phyloP scores from a whole-genome alignment of 140 eudicot species.

The Cichorium intybus region DNA sequence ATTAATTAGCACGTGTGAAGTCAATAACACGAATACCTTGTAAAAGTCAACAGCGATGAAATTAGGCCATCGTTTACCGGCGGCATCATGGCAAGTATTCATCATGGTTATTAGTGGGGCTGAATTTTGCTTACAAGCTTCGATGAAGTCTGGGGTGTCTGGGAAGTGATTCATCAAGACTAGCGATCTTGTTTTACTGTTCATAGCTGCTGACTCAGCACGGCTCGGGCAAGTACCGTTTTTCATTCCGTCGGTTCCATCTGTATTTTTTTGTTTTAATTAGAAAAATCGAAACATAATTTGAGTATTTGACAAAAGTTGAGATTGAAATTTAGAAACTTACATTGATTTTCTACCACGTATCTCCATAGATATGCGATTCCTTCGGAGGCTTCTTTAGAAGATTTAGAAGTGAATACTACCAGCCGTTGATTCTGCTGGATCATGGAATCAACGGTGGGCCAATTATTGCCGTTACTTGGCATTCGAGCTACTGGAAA shows the following conservation, averaged over 20 bases:
- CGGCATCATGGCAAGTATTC: slow-evolving; percentile 65
- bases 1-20: neutral
- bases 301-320: neutral
- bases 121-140: slow-evolving; percentile 83
- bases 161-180: slow-evolving; percentile 80
- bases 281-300: neutral
- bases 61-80: slow-evolving; percentile 85
- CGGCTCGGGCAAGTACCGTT: slow-evolving; percentile 88
- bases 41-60: slow-evolving; percentile 86
- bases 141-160: slow-evolving; percentile 49
- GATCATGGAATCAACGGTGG: slow-evolving; percentile 87
- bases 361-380: slow-evolving; percentile 89
- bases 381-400: slow-evolving; percentile 84
- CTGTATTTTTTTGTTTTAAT: slow-evolving; percentile 43
- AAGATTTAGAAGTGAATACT: slow-evolving; percentile 77
- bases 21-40: slow-evolving; percentile 48
- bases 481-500: slow-evolving; percentile 96
- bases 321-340: slow-evolving; percentile 38
- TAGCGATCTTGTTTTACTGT: slow-evolving; percentile 58
- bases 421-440: slow-evolving; percentile 70
- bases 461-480: slow-evolving; percentile 82
- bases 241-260: slow-evolving; percentile 81
- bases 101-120: slow-evolving; percentile 69
- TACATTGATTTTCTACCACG: slow-evolving; percentile 87
- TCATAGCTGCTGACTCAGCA: slow-evolving; percentile 85